A percentile compares a stretch with the other conserved stretches of the same genome.
phyloP scores from a whole-genome alignment of 805 yeast genomes.

The Komagataella kurtzmanii region DNA sequence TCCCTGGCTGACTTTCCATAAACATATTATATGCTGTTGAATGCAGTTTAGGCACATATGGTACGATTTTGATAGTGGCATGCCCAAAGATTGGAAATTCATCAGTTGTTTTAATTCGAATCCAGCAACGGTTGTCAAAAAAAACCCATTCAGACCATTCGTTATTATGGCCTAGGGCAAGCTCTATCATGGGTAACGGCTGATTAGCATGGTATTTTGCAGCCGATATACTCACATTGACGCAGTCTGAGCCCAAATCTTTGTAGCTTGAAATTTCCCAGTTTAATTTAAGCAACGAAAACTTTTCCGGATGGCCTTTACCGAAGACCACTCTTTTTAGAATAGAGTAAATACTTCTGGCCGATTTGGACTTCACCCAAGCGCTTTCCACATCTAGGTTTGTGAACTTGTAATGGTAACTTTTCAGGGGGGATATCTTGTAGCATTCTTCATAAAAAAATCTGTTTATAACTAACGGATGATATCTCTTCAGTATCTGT shows the following conservation, averaged over 20 bases:
- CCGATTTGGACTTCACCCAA: neutral
- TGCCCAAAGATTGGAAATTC: neutral
- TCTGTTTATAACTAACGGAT: slow-evolving; percentile 13
- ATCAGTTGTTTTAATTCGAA: slow-evolving; percentile 7
- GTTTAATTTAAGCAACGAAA: slow-evolving; percentile 10
- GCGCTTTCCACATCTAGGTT: slow-evolving; percentile 8
- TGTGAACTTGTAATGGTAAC: slow-evolving; percentile 13
- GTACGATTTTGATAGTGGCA: neutral
- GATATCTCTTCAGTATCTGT: slow-evolving; percentile 6
- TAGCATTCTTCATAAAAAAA: slow-evolving; percentile 11
- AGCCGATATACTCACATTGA: neutral
- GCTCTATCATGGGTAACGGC: neutral
- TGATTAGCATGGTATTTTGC: neutral
- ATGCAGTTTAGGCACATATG: neutral
- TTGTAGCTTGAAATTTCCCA: slow-evolving; percentile 7
- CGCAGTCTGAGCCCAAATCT: slow-evolving; percentile 7
- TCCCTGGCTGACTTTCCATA: neutral
- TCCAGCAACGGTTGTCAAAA: slow-evolving; percentile 28
- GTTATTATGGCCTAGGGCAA: neutral
- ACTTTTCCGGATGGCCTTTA: slow-evolving; percentile 3
- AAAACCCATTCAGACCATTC: slow-evolving; percentile 18
- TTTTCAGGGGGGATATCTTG: slow-evolving; percentile 9
- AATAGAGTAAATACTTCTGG: neutral
- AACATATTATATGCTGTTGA: neutral
- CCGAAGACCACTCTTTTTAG: neutral